Base-by-base conservation (phyloP, 2,329 filamentous ascomycete genomes). In the Lachnellula arida region DNA sequence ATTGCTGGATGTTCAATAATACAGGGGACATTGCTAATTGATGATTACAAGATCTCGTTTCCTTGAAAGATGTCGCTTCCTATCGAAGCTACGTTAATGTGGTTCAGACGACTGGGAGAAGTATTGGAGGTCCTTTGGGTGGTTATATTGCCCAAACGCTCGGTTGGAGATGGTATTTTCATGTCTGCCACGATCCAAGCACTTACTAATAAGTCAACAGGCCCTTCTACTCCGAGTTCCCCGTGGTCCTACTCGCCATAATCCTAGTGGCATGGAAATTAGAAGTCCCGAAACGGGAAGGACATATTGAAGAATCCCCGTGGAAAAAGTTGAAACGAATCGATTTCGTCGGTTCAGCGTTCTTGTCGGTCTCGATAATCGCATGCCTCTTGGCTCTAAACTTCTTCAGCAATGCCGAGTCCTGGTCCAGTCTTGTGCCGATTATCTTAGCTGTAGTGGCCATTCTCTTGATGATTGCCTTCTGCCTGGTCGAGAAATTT, bases 201-300 rank as follows among this genome's bases (percentile, higher is more conserved):
- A 15, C 44, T 15, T 49, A 14, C 35, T 59, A 37, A 25, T n/a
- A 25, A 34, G 7, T 23, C 7, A 19, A 32, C 34, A 59, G 57
- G 77, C 80, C 80, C 0, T 86, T 85, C 61, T 65, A 79, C 1
- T 75, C 76, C 5, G 82, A 85, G 67, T 72, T 76, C 0, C 82
- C 82, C 0, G 68, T 82, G 17, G 75, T 81, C 19, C 54, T 76
- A 0, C 19, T 79, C 3, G 80, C 81, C 15, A 76, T 78, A 14
- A 8, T 77, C 0, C 70, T 82, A 0, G 76, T 81, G 1, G 40
- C 69, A 1, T 66, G 71, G 32, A 68, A 68, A n/a, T 49, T 57
- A n/a, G 34, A 54, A 35, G 34, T 49, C 9, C 54, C 54, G 32
- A 47, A 39, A 12, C 40, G 23, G 15, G 23, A 34, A 23, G 23